A percentile compares a stretch with the other conserved stretches of the same genome.
phyloP scores from a whole-genome alignment of 441 rosid species.

The Caryocar brasiliense region DNA sequence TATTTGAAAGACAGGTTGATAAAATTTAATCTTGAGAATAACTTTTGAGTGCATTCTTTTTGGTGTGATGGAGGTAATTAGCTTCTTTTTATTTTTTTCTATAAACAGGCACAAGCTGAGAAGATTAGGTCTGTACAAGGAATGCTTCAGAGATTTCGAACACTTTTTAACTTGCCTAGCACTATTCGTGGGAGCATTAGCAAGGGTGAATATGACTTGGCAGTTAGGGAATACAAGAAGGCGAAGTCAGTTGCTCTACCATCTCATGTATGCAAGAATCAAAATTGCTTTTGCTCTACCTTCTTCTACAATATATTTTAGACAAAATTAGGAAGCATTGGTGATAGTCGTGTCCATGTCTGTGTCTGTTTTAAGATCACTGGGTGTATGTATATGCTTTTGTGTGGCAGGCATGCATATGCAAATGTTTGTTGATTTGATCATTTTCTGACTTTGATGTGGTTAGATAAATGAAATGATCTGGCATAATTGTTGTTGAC shows the following conservation, averaged over 20 bases:
- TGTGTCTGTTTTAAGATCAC: no score
- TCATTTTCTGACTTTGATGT: no score
- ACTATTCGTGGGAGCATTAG: conserved; percentile 84
- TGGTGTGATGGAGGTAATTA: not conserved
- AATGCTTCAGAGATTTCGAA: conserved; percentile 94
- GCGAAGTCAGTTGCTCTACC: conserved; percentile 95
- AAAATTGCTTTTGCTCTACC: conserved; percentile 3
- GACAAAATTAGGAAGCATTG: no score
- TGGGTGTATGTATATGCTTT: no score
- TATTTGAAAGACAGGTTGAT: conserved; percentile 95
- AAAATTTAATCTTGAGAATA: conserved; percentile 10
- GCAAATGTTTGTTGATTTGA: no score
- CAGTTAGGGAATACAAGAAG: conserved; percentile 96
- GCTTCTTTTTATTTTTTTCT: conserved; percentile 13
- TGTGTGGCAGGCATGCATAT: no score
- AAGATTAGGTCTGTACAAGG: conserved; percentile 98
- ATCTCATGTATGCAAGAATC: conserved; percentile 60
- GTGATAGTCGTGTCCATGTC: no score
- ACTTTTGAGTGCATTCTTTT: conserved; percentile 9
- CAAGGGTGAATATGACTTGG: conserved; percentile 94
- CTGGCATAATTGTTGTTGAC: no score
- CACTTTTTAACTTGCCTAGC: conserved; percentile 87
- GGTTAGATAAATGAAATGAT: no score
- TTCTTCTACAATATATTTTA: no score
- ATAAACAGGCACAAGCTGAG: conserved; percentile 86